Base-by-base conservation (phyloP, 768 basidiomycete genomes). In the Xerocomellus dryophilus region DNA sequence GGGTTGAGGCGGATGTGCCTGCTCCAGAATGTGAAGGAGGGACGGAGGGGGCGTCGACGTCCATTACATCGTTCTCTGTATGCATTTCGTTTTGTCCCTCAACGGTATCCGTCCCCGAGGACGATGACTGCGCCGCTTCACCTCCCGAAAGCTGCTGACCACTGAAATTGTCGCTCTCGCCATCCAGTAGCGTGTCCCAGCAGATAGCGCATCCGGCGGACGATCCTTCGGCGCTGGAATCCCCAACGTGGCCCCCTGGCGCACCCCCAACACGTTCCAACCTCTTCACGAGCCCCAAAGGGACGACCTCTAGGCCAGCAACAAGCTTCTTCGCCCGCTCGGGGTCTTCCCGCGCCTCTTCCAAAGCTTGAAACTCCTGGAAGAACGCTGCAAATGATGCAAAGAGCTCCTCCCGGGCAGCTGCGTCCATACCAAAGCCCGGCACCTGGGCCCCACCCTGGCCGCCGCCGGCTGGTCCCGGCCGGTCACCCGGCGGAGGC, bases 191-290 rank as follows among this genome's bases (percentile, higher is more conserved):
- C 31, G 73, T 73, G 60, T 90, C 88, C 86, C 86, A 90, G 65
- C 88, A 91, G 42, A 90, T 81, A 2, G 88, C 86, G 63, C 88
- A 90, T 11, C 71, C 73, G 14, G 81, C 77, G 2, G 71, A 57
- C 40, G 63, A 21, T 40, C 52, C 63, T 56, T 78, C 78, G 0
- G 74, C 68, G 20, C 62, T 72, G 7, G 62, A 61, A 12, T 63
- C 66, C 17, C 61, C 73, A 14, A 47, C 43, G 6, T 71, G 70
- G 0, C 64, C 71, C 8, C 74, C 73, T 0, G 67, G 71, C 12
- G 72, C 70, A 17, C 74, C 72, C 2, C 72, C 72, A 5, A 77
- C 63, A 47, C 81, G 76, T 62, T 87, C 82, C 51, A 90, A 69
- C 36, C 89, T 73, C 62, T 80, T 75, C 14, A 90, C 79, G 7